Conservation (phyloP, 352 stramenopile species). For the Globisporangium orthogonon region DNA sequence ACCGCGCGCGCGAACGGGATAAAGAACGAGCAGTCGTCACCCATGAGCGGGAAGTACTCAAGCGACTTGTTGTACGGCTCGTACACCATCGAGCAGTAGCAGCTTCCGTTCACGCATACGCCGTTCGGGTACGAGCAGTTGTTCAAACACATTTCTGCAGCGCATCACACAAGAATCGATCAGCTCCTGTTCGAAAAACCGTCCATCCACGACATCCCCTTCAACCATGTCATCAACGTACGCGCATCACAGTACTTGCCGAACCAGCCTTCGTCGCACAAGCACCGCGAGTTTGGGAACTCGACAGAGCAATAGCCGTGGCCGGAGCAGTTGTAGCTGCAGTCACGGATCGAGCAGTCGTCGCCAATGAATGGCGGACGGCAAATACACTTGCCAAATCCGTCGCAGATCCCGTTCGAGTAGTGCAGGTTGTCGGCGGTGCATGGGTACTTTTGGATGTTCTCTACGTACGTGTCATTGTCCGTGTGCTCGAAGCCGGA, state of each 20-base stretch:
- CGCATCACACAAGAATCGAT: neutral
- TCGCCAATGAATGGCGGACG: slow-evolving; percentile 89
- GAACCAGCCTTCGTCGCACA: slow-evolving; percentile 94
- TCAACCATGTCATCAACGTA: slow-evolving; percentile 24
- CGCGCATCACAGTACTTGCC: slow-evolving; percentile 89
- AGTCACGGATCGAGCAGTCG: slow-evolving; percentile 93
- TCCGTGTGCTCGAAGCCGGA: slow-evolving; percentile 81
- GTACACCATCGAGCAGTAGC: slow-evolving; percentile 90
- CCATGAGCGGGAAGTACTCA: slow-evolving; percentile 71
- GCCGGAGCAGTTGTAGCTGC: slow-evolving; percentile 84
- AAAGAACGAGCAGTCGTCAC: slow-evolving; percentile 81
- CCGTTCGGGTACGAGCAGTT: slow-evolving; percentile 97
- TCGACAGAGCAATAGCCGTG: slow-evolving; percentile 95
- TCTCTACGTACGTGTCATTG: slow-evolving; percentile 87
- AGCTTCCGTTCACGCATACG: slow-evolving; percentile 87
- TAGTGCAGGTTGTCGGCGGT: slow-evolving; percentile 76
- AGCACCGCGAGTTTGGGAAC: slow-evolving; percentile 93
- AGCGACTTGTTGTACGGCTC: slow-evolving; percentile 93
- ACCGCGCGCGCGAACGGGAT: slow-evolving; percentile 51
- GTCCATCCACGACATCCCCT: neutral
- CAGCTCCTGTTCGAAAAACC: too few relatives aligned
- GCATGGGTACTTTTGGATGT: slow-evolving; percentile 90
- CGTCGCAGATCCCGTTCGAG: slow-evolving; percentile 94
- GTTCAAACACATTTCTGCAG: slow-evolving; percentile 90
- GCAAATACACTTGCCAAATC: slow-evolving; percentile 95